Evolutionary conservation across 2,329 filamentous ascomycete genomes (phyloP).

Genomic region (Penicillium nordicum): DNA sequence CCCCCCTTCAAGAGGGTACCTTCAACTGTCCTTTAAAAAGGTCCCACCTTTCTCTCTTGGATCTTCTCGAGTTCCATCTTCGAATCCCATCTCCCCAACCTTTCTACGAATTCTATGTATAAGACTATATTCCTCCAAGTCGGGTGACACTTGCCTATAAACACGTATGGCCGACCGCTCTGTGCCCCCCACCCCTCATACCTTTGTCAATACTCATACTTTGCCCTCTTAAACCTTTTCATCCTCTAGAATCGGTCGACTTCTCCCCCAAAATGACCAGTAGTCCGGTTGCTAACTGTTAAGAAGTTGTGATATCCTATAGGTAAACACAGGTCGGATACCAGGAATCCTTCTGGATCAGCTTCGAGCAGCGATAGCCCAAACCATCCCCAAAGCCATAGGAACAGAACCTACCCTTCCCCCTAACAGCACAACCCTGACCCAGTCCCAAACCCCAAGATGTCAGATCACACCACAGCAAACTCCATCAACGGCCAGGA

Average conservation of each 20-base stretch:
- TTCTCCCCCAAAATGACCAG: background rate
- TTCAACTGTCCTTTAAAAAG: background rate
- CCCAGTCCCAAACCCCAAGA: background rate
- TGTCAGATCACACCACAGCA: background rate
- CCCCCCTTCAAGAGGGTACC: background rate
- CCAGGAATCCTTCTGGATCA: background rate
- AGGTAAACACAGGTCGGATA: background rate
- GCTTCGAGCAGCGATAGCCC: background rate
- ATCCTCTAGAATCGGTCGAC: background rate
- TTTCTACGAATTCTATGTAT: background rate
- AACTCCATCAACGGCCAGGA: background rate
- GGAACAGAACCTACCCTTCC: background rate
- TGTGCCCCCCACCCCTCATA: background rate
- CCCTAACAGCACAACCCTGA: background rate
- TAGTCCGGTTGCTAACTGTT: background rate
- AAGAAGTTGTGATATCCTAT: background rate
- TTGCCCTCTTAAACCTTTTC: background rate
- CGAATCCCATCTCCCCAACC: background rate
- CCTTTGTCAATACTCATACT: background rate
- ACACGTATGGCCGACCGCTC: constrained; percentile 10
- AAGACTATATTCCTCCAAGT: background rate
- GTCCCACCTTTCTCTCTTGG: background rate
- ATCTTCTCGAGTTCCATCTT: background rate
- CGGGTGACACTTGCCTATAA: background rate
- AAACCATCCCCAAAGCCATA: background rate